Evolutionary conservation across 768 basidiomycete species (phyloP).

Genomic region (Clathrus columnatus): DNA sequence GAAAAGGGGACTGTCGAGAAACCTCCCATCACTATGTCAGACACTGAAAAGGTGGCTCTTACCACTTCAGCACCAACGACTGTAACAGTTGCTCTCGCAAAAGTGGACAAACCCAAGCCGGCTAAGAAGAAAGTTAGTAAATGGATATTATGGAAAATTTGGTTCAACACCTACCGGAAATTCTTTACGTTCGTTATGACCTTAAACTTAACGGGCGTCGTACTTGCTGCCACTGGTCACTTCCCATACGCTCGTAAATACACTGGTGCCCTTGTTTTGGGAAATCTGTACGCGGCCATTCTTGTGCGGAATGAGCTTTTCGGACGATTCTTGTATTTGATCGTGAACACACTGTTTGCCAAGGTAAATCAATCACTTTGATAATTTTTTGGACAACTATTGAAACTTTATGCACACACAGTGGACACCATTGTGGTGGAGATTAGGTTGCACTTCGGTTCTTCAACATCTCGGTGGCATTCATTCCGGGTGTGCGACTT

Average conservation of each 20-base stretch:
- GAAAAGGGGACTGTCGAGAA: constrained; percentile 6
- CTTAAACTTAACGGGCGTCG: constrained; percentile 51
- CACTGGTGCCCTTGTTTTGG: constrained; percentile 63
- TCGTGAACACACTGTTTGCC: constrained; percentile 68
- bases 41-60: not conserved
- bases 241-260: constrained; percentile 63
- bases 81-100: not conserved
- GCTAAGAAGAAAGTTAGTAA: constrained; percentile 49
- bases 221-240: constrained; percentile 49
- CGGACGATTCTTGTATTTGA: constrained; percentile 62
- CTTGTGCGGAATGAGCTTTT: constrained; percentile 79
- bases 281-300: constrained; percentile 64
- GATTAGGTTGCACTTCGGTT: constrained; percentile 64
- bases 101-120: constrained; percentile 26
- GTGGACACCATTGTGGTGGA: constrained; percentile 69
- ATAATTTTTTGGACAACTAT: not conserved
- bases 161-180: constrained; percentile 79
- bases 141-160: constrained; percentile 54
- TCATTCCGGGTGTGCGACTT: constrained; percentile 66
- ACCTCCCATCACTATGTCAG: not conserved
- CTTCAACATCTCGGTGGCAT: constrained; percentile 74
- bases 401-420: constrained; percentile 18
- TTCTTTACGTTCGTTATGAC: constrained; percentile 57
- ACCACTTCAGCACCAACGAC: not conserved
- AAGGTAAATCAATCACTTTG: constrained; percentile 36